Conservation (phyloP, 2,329 filamentous ascomycete genomes). For the Ascochyta koolunga region DNA sequence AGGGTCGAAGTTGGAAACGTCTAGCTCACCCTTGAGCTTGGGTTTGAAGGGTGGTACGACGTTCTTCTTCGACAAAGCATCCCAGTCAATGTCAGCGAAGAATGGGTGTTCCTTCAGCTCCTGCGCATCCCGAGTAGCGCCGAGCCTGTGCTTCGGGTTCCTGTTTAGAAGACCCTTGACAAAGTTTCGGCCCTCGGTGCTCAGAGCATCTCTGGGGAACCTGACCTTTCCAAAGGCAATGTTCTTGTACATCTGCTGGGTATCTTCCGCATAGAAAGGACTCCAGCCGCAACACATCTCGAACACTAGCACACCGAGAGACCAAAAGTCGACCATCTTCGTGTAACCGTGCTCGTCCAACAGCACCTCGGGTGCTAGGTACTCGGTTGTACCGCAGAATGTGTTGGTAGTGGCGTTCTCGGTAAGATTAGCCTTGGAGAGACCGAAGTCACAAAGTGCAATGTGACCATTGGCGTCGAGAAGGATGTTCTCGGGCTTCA, state of each 20-base stretch:
- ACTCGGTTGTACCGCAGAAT: conserved; percentile 98
- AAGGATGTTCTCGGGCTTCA: conserved; percentile 97
- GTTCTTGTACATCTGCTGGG: conserved; percentile 99
- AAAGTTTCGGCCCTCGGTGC: conserved; percentile 93
- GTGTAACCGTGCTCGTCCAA: conserved; percentile 97
- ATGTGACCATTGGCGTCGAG: conserved; percentile 98
- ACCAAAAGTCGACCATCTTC: conserved; percentile 99
- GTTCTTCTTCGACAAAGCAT: conserved; percentile 83
- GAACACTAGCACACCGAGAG: conserved; percentile 93
- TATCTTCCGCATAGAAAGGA: conserved; percentile 98
- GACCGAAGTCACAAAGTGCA: conserved; percentile 93
- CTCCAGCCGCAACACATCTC: conserved; percentile 99
- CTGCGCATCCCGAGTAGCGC: conserved; percentile 87
- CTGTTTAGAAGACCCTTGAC: conserved; percentile 97
- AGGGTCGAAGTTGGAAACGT: conserved; percentile 97
- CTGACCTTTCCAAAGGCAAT: conserved; percentile 98
- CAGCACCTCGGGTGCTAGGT: conserved; percentile 92
- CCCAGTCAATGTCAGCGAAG: conserved; percentile 94
- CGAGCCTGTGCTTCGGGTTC: conserved; percentile 93
- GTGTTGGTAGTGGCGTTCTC: conserved; percentile 99
- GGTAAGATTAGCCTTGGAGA: conserved; percentile 96
- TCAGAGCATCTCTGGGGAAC: conserved; percentile 93
- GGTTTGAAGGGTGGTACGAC: conserved; percentile 98
- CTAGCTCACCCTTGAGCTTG: conserved; percentile 91
- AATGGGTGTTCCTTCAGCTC: conserved; percentile 95